Evolutionary conservation across 495 filamentous ascomycete genomes (phyloP).

Genomic region (Hypoxylon intermedium): DNA sequence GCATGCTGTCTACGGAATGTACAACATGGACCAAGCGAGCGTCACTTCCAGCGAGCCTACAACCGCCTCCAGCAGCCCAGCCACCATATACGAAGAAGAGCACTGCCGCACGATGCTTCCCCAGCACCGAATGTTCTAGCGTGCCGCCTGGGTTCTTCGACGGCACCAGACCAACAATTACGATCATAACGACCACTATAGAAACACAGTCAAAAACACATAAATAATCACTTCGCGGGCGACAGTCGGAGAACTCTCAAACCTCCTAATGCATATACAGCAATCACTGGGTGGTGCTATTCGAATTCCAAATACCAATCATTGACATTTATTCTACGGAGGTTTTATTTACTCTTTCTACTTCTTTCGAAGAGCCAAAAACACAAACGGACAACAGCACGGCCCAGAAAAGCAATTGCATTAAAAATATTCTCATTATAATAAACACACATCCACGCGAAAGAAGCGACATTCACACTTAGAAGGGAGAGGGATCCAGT

Average conservation of each 20-base stretch:
- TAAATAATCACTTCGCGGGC: slow-evolving; percentile 11
- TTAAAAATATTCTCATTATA: slow-evolving; percentile 1
- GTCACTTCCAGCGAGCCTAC: slow-evolving; percentile 44
- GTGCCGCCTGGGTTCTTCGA: background rate
- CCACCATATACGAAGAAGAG: slow-evolving; percentile 53
- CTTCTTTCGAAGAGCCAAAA: background rate
- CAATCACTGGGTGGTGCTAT: slow-evolving; percentile 34
- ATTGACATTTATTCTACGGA: slow-evolving; percentile 14
- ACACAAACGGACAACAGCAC: slow-evolving; percentile 1
- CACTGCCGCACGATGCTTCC: slow-evolving; percentile 48
- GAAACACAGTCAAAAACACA: slow-evolving; percentile 3
- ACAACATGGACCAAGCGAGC: slow-evolving; percentile 54
- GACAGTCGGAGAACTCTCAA: background rate
- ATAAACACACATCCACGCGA: background rate
- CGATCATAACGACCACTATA: slow-evolving; percentile 18
- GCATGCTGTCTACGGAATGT: slow-evolving; percentile 51
- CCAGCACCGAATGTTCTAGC: slow-evolving; percentile 53
- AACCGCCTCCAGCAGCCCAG: slow-evolving; percentile 43
- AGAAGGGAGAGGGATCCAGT: too few relatives aligned
- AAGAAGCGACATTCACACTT: too few relatives aligned
- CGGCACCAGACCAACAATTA: background rate
- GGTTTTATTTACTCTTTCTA: slow-evolving; percentile 9
- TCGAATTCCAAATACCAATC: slow-evolving; percentile 43
- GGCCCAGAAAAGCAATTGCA: slow-evolving; percentile 9
- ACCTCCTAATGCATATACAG: slow-evolving; percentile 15